A percentile compares a stretch with the other conserved stretches of the same genome.
Conservation (phyloP, 345 rosid genomes). For the Mangifera indica region DNA sequence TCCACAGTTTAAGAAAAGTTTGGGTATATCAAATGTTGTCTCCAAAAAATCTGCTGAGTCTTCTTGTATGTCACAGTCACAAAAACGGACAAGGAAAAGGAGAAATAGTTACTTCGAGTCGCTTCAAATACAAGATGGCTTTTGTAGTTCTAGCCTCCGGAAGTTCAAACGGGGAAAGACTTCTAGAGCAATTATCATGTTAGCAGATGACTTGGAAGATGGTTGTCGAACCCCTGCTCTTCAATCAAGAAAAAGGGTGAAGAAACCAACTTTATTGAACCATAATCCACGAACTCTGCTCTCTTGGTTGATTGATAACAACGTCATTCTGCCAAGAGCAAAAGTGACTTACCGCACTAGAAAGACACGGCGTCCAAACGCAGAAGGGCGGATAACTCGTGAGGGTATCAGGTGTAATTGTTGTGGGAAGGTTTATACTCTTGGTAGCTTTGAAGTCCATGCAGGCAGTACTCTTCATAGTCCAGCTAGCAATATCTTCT, state of each 20-base stretch:
- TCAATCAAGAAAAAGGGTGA: conserved; percentile 55
- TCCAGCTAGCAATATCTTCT: conserved; percentile 55
- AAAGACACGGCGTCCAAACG: conserved; percentile 28
- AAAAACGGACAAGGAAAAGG: conserved; percentile 27
- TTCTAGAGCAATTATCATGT: neutral
- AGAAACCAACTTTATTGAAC: conserved; percentile 34
- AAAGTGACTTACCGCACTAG: conserved; percentile 42
- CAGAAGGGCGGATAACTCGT: conserved; percentile 58
- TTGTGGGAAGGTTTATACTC: conserved; percentile 48
- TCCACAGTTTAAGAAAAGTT: conserved; percentile 12
- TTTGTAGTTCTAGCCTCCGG: conserved; percentile 13
- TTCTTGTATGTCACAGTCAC: neutral
- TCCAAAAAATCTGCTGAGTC: conserved; percentile 8
- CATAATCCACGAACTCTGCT: conserved; percentile 51
- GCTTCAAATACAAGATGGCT: conserved; percentile 16
- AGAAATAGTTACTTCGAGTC: conserved; percentile 20
- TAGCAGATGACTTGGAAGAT: conserved; percentile 13
- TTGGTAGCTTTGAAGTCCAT: conserved; percentile 57
- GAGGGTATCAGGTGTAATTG: conserved; percentile 73
- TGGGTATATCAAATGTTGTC: conserved; percentile 10
- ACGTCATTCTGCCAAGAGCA: conserved; percentile 56
- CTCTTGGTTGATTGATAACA: conserved; percentile 73
- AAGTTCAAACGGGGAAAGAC: conserved; percentile 15
- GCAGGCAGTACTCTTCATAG: conserved; percentile 36
- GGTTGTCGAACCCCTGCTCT: conserved; percentile 22